A percentile compares a stretch with the other conserved stretches of the same genome.
phyloP scores from a whole-genome alignment of 768 basidiomycete genomes.

The Agrocybe chaxingu region DNA sequence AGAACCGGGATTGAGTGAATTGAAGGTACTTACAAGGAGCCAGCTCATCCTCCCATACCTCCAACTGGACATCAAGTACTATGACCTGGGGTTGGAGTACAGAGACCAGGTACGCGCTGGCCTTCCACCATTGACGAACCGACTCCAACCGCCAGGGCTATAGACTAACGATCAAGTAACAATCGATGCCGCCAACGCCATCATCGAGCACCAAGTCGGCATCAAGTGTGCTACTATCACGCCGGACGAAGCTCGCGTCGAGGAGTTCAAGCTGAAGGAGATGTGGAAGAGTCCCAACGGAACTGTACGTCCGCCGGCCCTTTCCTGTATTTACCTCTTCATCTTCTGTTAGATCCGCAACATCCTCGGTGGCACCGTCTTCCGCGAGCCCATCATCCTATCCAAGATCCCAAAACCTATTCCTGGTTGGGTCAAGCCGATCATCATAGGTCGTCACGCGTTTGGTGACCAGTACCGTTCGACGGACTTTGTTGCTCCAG shows the following conservation, averaged over 20 bases:
- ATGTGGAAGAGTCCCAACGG: conserved; percentile 99
- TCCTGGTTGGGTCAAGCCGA: conserved; percentile 97
- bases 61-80: conserved; percentile 96
- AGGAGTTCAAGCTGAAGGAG: conserved; percentile 97
- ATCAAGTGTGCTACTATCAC: conserved; percentile 99
- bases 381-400: conserved; percentile 97
- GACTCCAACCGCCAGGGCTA: neutral
- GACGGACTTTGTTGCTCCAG: conserved; percentile 89
- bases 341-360: conserved; percentile 73
- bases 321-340: neutral
- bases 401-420: conserved; percentile 87
- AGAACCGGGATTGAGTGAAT: neutral
- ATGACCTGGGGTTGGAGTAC: conserved; percentile 92
- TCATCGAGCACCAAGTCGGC: conserved; percentile 90
- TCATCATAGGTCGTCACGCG: conserved; percentile 94
- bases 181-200: conserved; percentile 90
- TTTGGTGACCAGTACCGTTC: conserved; percentile 98
- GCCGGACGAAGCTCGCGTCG: conserved; percentile 92
- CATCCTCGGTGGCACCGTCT: conserved; percentile 96
- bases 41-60: conserved; percentile 96
- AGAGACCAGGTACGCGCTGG: conserved; percentile 70
- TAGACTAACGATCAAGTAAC: conserved; percentile 95
- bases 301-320: conserved; percentile 51
- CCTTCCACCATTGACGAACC: neutral
- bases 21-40: neutral